Evolutionary conservation across 768 basidiomycete species (phyloP), one percentile per base, ranked within the genome.

Genomic region (Leccinum subgranulosum): DNA sequence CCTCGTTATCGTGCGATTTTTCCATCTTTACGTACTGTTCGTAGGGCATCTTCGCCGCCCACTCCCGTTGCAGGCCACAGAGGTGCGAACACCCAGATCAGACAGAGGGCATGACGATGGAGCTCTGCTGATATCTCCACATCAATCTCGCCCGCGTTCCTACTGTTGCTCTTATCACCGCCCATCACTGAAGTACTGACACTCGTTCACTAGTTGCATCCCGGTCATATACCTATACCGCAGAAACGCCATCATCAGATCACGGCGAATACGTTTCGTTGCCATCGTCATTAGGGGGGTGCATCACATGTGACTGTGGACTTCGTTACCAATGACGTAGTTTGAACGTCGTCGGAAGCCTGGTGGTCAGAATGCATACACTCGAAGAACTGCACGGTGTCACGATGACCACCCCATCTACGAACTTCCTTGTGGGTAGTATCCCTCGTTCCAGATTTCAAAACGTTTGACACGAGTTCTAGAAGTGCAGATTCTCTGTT

Each of bases 361-460:
- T 23, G 45, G 50, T 49, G 60, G 23, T 23, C 45, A 46, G 45
- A 31, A 45, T 28, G 12, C 15, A 33, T 33, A 41, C 29, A 27
- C 7, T 23, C 19, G 8, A 5, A 5, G 27, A 4, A 21, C 28
- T 23, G 31, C 23, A 10, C 17, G 5, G 25, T 23, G 17, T 10
- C 31, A 19, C 41, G 27, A 29, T 21, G 6, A 10, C 12, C 31
- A n/a, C 19, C 39, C 36, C 21, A 39, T 31, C 39, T 33, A 84
- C 84, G 31, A 86, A 78, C 76, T 79, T 76, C 66, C 68, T 86
- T 74, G 86, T 87, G 69, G 54, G 81, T 77, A 17, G 51, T 53
- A 41, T 25, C 15, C 29, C 27, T 9, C 19, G 53, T 47, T 34
- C 48, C 21, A 41, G 15, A 45, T 49, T n/a, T 45, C n/a, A 19